Evolutionary conservation across 768 basidiomycete genomes (phyloP), one percentile per base, ranked within the genome.

Genomic region (Termitomyces titanicus): DNA sequence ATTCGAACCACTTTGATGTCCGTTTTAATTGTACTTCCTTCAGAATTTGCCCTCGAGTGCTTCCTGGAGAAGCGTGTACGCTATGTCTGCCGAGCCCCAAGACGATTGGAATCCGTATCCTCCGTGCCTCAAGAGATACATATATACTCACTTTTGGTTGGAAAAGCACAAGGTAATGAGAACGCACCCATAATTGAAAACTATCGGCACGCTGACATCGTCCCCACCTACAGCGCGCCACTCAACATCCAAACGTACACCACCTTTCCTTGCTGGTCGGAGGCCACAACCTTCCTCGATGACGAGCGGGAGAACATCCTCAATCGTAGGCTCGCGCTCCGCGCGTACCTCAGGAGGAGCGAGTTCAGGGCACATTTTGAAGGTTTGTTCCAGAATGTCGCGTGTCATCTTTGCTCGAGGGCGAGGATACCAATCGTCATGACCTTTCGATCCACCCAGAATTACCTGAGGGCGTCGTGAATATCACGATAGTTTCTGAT

Each of bases 391-490:
- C 11, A 91, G 72, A 44, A 90, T 88, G 38, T 81, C 76, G 3
- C 67, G 66, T 1, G 84, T 85, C 3, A 80, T 88, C 62, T 87
- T 80, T 13, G 80, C 78, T 10, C 88, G 81, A 3, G 87, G 79
- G 3, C 69, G 69, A 0, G 89, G 86, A 61, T 83, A 83, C 89
- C 89, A 91, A 63, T 90, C 88, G 49, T 89, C 66, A 0, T 71
- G 67, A 0, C 67, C 72, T 55, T 74, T 81, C 13, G 80, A 86
- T 1, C 86, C 86, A 12, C 89, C 87, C 1, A 89, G 65, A 47
- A 89, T 81, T 5, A 79, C 73, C 76, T 77, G 43, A 53, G 12
- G 29, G 43, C 18, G 39, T 45, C 3, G 47, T 47, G 20, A 54
- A 34, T 9, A 44, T 12, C 35, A 11, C n/a, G 2, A 34, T 5